These are phyloP conservation scores for Crithidia mellificae DNA, from an alignment of 208 protist species.

Conservation along the genomic window DNA sequence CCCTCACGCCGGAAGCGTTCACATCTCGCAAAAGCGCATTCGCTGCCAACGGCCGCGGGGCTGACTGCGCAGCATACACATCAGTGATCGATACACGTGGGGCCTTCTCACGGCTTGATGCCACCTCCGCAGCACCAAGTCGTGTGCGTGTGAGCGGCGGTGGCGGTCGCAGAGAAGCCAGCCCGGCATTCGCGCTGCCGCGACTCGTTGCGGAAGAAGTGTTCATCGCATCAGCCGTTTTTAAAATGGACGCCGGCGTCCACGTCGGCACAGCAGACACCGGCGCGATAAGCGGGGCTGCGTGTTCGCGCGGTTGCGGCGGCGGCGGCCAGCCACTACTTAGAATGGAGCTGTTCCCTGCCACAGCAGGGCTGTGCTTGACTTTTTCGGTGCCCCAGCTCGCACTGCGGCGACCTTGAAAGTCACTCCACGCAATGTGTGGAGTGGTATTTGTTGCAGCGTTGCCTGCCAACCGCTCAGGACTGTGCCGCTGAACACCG, in stretches of 20 bases:
- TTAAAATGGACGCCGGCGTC: not conserved
- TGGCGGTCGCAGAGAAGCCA: not conserved
- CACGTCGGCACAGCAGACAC: not conserved
- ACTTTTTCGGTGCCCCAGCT: no score
- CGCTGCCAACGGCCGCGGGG: no score
- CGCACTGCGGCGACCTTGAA: not conserved
- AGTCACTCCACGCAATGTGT: not conserved
- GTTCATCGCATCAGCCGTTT: no score
- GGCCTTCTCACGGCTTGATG: no score
- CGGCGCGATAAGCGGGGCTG: not conserved
- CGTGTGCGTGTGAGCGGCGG: not conserved
- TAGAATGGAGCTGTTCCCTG: no score
- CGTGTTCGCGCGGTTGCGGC: not conserved
- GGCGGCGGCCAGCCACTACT: not conserved
- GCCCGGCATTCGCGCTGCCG: not conserved
- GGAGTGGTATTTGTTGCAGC: not conserved
- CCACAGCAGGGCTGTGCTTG: no score
- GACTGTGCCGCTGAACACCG: not conserved
- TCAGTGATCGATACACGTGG: constrained; percentile 1
- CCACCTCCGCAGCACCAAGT: no score
- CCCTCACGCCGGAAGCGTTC: no score
- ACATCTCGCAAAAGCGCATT: no score
- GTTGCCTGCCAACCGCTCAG: not conserved
- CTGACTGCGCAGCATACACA: not conserved
- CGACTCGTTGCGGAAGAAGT: not conserved